Conservation (phyloP, 2,329 filamentous ascomycete genomes). For the Fusarium sp. region DNA sequence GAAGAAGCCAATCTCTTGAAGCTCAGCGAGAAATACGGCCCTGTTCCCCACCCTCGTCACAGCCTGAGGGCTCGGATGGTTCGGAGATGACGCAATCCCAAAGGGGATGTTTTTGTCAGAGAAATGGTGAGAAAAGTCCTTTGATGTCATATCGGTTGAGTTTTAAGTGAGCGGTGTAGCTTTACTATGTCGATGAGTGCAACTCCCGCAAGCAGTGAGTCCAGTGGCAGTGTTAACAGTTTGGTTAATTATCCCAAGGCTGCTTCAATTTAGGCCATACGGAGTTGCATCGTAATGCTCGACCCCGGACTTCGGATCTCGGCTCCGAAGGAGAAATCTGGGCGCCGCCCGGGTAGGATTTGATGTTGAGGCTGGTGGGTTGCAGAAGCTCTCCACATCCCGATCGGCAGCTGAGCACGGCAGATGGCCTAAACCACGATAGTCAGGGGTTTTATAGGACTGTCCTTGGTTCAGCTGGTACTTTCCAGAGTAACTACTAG, state of each 20-base stretch:
- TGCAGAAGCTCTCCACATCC: conserved; percentile 27
- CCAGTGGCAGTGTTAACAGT: too few species aligned
- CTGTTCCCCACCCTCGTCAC: conserved; percentile 67
- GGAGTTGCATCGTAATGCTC: too few species aligned
- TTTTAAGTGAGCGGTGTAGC: too few species aligned
- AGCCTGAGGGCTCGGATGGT: conserved; percentile 57
- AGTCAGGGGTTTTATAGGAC: not conserved
- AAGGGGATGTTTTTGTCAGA: conserved; percentile 69
- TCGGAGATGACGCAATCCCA: conserved; percentile 63
- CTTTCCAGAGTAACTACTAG: not conserved
- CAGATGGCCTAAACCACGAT: not conserved
- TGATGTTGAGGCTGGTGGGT: not conserved
- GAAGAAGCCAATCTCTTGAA: conserved; percentile 53
- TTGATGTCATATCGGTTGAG: not conserved
- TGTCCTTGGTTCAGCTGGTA: not conserved
- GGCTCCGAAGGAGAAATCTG: too few species aligned
- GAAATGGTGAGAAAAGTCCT: conserved; percentile 58
- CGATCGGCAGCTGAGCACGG: conserved; percentile 6
- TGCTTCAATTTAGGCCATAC: too few species aligned
- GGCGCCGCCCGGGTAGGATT: too few species aligned
- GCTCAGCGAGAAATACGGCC: conserved; percentile 66
- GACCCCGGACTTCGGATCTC: too few species aligned
- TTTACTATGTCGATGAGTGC: too few species aligned
- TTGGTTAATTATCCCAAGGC: too few species aligned
- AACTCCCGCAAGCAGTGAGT: too few species aligned